Evolutionary conservation across 441 rosid species (phyloP), one percentile per base, ranked within the genome.

Genomic region (Euphorbia corollata): DNA sequence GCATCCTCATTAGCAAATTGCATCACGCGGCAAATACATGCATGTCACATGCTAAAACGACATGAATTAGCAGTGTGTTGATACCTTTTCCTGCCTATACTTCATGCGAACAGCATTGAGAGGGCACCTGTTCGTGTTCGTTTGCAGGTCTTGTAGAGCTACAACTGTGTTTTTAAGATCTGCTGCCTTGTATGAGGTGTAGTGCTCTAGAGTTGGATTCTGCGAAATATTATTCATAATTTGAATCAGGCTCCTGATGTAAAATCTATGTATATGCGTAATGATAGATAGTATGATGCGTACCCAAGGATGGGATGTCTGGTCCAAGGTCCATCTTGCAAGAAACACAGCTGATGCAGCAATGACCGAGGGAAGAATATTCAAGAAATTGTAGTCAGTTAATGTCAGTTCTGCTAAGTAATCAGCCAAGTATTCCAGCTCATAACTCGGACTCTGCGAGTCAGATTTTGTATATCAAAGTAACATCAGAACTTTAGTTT

Each of bases 301-400:
- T 71, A 90, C 96, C 96, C 96, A 90, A 16, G 96, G 96, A 71
- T 86, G 78, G 67, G 63, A 83, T 27, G 84, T 78, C 62, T 83
- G 94, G 67, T 83, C 75, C 65, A 90, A 81, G 16, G 94, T 87
- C 96, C 96, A 90, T 80, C 85, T 73, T 20, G 94, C 92, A 9
- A 90, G 81, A 80, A 90, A 82, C 69, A 90, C 91, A 50, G 92
- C 86, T 67, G 96, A 85, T 23, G 96, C 96, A 48, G 96, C 96
- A 74, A 79, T 68, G 58, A 83, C 69, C 38, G 96, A 90, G 64
- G 96, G 96, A 51, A 85, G 78, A 77, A 80, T 85, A 67, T 73
- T 80, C 62, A 87, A 78, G 80, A 90, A 86, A 63, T 62, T 76
- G 66, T 84, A 87, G 60, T 86, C 87, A 20, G 81, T 51, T 20